Conservation (phyloP, 2,329 filamentous ascomycete species). For the Seiridium unicorne region DNA sequence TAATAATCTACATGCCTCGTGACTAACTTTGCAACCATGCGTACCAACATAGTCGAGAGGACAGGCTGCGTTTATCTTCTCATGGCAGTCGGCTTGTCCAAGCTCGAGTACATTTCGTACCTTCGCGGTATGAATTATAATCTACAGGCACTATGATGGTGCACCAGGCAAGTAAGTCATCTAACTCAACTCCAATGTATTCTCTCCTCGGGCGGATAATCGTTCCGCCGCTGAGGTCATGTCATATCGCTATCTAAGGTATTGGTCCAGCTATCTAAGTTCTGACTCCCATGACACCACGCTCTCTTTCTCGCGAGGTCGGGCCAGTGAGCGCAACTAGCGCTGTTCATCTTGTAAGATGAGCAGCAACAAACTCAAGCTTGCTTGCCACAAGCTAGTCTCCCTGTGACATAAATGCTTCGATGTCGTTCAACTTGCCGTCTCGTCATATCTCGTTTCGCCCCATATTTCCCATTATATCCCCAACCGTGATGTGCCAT, state of each 20-base stretch:
- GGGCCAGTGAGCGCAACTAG: background rate
- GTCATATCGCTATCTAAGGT: background rate
- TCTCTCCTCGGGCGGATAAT: background rate
- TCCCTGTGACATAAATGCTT: background rate
- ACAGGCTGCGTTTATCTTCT: too few relatives aligned
- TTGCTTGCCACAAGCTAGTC: background rate
- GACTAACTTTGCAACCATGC: too few relatives aligned
- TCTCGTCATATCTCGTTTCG: background rate
- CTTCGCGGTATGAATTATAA: too few relatives aligned
- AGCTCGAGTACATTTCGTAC: background rate
- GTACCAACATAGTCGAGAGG: too few relatives aligned
- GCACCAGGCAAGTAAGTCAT: too few relatives aligned
- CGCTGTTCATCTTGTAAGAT: background rate
- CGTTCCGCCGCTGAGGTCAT: background rate
- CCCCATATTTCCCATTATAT: background rate
- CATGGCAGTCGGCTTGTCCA: background rate
- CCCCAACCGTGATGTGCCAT: background rate
- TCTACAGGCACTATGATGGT: too few relatives aligned
- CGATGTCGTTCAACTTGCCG: background rate
- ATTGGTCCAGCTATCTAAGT: conserved; percentile 6
- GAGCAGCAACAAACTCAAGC: background rate
- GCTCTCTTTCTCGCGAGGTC: background rate
- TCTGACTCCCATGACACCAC: background rate
- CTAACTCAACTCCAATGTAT: background rate
- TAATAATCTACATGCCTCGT: too few relatives aligned